phyloP scores from a whole-genome alignment of 2,329 filamentous ascomycete species.

The Lachnellula arida region DNA sequence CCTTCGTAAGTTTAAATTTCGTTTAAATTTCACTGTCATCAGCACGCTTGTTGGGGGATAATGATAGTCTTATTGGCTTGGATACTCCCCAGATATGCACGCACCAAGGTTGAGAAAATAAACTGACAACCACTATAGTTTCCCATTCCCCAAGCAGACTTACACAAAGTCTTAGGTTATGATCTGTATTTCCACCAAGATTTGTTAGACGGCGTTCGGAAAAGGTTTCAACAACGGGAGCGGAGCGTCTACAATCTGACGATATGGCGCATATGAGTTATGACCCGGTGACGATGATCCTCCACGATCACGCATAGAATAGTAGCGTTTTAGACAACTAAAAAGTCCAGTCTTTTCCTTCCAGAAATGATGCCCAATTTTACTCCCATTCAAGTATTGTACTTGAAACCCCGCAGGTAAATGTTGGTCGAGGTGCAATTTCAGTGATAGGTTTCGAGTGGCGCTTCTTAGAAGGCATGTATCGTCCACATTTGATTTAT shows the following conservation, averaged over 20 bases:
- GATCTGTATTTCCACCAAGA: slow-evolving; percentile 34
- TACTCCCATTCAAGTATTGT: neutral
- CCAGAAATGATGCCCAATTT: neutral
- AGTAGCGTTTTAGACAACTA: slow-evolving; percentile 21
- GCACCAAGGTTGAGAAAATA: slow-evolving; percentile 2
- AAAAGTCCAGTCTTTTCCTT: slow-evolving; percentile 16
- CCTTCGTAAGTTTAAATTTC: slow-evolving; percentile 71
- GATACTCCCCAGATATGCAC: neutral
- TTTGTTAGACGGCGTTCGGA: slow-evolving; percentile 41
- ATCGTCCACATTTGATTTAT: neutral
- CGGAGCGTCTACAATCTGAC: slow-evolving; percentile 28
- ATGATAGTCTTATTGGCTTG: slow-evolving; percentile 1
- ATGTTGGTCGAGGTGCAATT: no score
- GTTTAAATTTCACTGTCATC: slow-evolving; percentile 8
- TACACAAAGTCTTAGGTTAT: slow-evolving; percentile 47
- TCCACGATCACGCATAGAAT: slow-evolving; percentile 34
- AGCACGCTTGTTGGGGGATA: neutral
- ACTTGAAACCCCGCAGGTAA: no score
- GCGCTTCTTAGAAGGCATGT: neutral
- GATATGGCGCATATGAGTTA: slow-evolving; percentile 26
- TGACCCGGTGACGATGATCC: slow-evolving; percentile 29
- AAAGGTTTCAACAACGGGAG: slow-evolving; percentile 52
- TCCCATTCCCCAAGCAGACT: slow-evolving; percentile 76
- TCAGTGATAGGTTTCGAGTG: neutral
- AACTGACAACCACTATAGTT: slow-evolving; percentile 45